Evolutionary conservation across 441 rosid genomes (phyloP), one percentile per base, ranked within the genome.

Genomic region (Aquilaria agallochum): DNA sequence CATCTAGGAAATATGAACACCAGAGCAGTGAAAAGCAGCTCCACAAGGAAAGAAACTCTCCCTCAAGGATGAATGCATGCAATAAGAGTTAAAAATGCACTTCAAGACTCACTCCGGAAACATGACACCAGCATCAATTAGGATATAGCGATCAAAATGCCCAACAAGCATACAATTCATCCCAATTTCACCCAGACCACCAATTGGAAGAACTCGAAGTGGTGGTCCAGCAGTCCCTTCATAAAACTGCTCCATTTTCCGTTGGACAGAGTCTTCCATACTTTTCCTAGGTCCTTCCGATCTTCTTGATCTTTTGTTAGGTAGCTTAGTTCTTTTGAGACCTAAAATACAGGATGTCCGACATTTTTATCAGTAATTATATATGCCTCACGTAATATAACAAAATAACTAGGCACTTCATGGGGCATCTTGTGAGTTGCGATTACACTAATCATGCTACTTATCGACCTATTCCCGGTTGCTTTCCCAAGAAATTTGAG

Each of bases 141-240:
- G 73, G 63, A 94, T 89, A 76, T 94, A 94, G 40, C 97, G 92
- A 72, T 94, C 99, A 63, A 74, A 79, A 70, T 94, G 81, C 57
- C 99, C 99, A 62, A 94, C 99, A 72, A 94, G 97, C 99, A 94
- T 94, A 76, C 99, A 94, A 64, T 94, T 94, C 99, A 94, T 94
- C 65, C 99, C 99, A 66, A 91, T 94, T 80, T 91, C 99, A 62
- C 99, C 99, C 56, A 94, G 81, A 9, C 99, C 99, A 33, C 99
- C 99, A 53, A 94, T 91, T 8, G 99, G 99, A 75, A 94, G 86
- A 50, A 91, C 75, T 56, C 99, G 97, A 31, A 94, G 86, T 2
- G 99, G 99, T 5, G 99, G 99, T 6, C 99, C 99, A 68, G 67
- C 72, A 44, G 84, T 66, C 12, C 99, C 99, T 80, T 94, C 96